These are phyloP conservation scores for Powellomyces hirtus DNA, from an alignment of 192 early-diverging fungal species.

Conservation along the genomic window DNA sequence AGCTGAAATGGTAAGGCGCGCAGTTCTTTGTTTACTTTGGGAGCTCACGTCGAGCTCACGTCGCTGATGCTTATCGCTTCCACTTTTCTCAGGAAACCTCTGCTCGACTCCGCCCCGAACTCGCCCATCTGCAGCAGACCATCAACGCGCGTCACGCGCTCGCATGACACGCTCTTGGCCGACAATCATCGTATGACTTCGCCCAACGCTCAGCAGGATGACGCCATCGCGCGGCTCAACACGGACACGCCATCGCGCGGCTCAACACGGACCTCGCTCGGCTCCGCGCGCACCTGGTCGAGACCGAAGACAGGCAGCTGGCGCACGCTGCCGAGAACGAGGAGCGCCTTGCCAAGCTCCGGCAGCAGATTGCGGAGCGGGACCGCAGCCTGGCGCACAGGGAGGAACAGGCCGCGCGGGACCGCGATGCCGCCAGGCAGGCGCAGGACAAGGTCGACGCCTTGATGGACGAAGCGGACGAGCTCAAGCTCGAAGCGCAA, in stretches of 20 bases:
- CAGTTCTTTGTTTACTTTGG: not conserved
- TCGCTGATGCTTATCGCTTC: not conserved
- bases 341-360: constrained; percentile 48
- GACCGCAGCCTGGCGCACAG: constrained; percentile 65
- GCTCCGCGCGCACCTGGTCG: constrained; percentile 57
- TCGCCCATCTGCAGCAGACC: not conserved
- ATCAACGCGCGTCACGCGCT: not conserved
- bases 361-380: constrained; percentile 53
- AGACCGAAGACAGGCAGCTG: constrained; percentile 57
- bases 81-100: not conserved
- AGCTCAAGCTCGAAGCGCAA: constrained; percentile 46
- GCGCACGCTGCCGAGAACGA: constrained; percentile 61
- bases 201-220: not conserved
- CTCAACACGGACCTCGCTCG: constrained; percentile 50
- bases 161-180: constrained; percentile 2
- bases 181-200: not conserved
- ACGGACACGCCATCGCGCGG: too few species aligned
- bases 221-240: not conserved
- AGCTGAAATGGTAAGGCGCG: constrained; percentile 66
- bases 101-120: not conserved
- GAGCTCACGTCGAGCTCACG: not conserved
- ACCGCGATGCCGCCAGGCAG: constrained; percentile 49
- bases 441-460: constrained; percentile 41
- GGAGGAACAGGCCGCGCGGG: constrained; percentile 57
- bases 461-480: constrained; percentile 49